A percentile compares a stretch with the other conserved stretches of the same genome.
These are phyloP conservation scores for Boechera retrofracta DNA, from an alignment of 345 rosid genomes.

Conservation along the genomic window DNA sequence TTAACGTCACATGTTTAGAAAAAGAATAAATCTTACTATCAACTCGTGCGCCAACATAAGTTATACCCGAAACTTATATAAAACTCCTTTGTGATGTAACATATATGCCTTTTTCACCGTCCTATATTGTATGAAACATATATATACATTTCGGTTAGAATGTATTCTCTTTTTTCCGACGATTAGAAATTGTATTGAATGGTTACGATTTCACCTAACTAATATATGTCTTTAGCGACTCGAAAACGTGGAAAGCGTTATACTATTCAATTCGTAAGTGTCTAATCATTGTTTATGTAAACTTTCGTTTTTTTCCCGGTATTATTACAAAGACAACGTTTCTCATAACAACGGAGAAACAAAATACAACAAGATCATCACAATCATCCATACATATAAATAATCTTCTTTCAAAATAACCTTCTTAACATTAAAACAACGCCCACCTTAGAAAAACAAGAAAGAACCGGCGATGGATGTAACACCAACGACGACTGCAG, in stretches of 20 bases:
- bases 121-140: background rate
- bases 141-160: background rate
- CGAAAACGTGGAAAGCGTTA: background rate
- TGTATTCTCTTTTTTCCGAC: background rate
- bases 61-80: background rate
- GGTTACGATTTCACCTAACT: background rate
- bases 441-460: conserved; percentile 42
- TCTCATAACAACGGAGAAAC: conserved; percentile 17
- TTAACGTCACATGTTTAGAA: background rate
- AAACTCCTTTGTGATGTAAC: background rate
- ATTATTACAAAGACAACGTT: conserved; percentile 26
- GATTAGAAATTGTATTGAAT: background rate
- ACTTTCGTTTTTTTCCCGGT: background rate
- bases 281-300: background rate
- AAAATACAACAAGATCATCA: conserved; percentile 33
- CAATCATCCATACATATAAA: conserved; percentile 34
- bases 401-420: background rate
- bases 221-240: background rate
- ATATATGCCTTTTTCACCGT: no score
- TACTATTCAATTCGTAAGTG: background rate
- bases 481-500: conserved; percentile 45
- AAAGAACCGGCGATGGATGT: conserved; percentile 50
- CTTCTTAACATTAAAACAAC: conserved; percentile 1
- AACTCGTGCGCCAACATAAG: background rate
- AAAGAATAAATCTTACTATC: background rate